A percentile compares a stretch with the other conserved stretches of the same genome.
Conservation (phyloP, 208 protist genomes). For the Porcisia hertigi region DNA sequence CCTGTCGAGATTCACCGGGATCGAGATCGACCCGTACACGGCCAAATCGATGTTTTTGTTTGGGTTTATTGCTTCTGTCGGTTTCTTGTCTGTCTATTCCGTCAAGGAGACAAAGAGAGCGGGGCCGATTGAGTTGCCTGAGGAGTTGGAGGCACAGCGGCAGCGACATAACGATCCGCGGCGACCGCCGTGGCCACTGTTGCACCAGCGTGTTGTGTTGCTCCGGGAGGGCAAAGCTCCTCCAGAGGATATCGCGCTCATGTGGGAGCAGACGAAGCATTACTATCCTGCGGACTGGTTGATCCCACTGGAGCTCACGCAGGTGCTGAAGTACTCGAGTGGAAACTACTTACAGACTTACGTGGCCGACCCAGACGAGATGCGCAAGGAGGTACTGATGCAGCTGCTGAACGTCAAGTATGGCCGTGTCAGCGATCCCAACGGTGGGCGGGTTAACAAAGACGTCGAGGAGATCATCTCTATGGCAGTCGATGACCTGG, state of each 20-base stretch:
- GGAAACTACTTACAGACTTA: constrained; percentile 79
- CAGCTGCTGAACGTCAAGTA: constrained; percentile 85
- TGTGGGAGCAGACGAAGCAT: constrained; percentile 85
- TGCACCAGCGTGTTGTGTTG: constrained; percentile 81
- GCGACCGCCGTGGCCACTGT: constrained; percentile 82
- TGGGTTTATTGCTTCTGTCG: constrained; percentile 71
- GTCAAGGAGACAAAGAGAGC: constrained; percentile 84
- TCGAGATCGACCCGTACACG: constrained; percentile 81
- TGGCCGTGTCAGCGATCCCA: constrained; percentile 64
- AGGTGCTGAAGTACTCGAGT: constrained; percentile 86
- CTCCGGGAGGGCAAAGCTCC: constrained; percentile 75
- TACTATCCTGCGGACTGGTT: constrained; percentile 89
- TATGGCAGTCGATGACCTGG: constrained; percentile 79
- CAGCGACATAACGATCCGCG: constrained; percentile 73
- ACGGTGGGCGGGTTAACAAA: constrained; percentile 66
- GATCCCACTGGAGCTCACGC: constrained; percentile 82
- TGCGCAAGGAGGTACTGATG: constrained; percentile 83
- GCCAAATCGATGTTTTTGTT: constrained; percentile 82
- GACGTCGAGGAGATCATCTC: constrained; percentile 86
- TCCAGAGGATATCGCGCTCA: constrained; percentile 71
- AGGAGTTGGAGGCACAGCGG: constrained; percentile 66
- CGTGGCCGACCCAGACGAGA: constrained; percentile 76
- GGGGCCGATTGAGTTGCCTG: constrained; percentile 72
- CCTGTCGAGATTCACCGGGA: constrained; percentile 54
- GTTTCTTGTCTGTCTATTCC: constrained; percentile 70